phyloP scores from a whole-genome alignment of 371 early-diverging fungal genomes.

The Entomophthora muscae region DNA sequence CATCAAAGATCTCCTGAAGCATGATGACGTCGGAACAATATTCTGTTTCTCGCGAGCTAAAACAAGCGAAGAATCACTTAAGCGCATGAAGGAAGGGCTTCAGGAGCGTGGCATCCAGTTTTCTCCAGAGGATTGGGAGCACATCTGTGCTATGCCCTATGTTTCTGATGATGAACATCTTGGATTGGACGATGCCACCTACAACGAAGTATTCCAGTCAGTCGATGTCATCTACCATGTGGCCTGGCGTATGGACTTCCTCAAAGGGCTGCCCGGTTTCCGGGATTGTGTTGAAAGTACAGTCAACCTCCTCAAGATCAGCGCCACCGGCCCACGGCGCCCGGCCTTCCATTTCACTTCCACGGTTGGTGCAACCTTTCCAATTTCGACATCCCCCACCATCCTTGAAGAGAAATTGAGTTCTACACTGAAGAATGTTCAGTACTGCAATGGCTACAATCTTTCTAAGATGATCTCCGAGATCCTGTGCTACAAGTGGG shows the following conservation, averaged over 20 bases:
- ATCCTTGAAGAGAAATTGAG: constrained; percentile 10
- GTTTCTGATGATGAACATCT: constrained; percentile 13
- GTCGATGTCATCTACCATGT: constrained; percentile 7
- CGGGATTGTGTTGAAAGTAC: not conserved
- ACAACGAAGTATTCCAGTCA: not conserved
- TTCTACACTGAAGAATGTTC: not conserved
- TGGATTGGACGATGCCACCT: constrained; percentile 12
- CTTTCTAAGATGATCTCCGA: constrained; percentile 23
- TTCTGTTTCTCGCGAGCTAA: not conserved
- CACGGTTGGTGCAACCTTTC: constrained; percentile 6
- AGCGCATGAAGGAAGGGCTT: not conserved
- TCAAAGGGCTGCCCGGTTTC: not conserved
- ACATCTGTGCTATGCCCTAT: constrained; percentile 10
- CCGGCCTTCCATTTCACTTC: constrained; percentile 9
- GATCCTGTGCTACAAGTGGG: constrained; percentile 7
- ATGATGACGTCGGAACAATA: not conserved
- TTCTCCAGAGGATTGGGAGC: not conserved
- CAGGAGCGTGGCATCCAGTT: not conserved
- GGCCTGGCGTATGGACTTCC: constrained; percentile 12
- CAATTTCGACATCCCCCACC: constrained; percentile 3
- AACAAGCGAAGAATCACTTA: not conserved
- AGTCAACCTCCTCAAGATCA: not conserved
- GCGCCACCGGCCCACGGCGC: not conserved
- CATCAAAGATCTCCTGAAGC: not conserved
- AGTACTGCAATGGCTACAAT: constrained; percentile 18